A percentile compares a stretch with the other conserved stretches of the same genome.
phyloP scores from a whole-genome alignment of 2,329 filamentous ascomycete genomes.

The Fonsecaea monophora region DNA sequence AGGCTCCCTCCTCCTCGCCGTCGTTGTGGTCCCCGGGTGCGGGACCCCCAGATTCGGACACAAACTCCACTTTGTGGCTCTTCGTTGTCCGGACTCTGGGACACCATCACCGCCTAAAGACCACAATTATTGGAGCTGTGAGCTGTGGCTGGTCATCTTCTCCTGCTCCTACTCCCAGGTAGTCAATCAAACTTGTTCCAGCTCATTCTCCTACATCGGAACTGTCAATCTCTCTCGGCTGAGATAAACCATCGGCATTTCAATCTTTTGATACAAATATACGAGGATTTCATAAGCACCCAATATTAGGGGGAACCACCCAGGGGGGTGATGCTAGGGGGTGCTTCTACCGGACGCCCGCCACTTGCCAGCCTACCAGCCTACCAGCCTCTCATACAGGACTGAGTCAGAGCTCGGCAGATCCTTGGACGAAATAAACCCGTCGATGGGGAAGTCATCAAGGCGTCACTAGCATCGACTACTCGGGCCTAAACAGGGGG shows the following conservation, averaged over 20 bases:
- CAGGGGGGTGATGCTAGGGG: no score
- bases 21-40: no score
- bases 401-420: constrained; percentile 1
- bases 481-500: no score
- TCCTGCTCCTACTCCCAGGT: background rate
- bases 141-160: background rate
- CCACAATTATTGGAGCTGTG: background rate
- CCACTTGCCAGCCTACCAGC: no score
- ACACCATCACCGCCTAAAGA: no score
- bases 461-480: no score
- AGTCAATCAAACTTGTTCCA: background rate
- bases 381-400: no score
- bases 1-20: no score
- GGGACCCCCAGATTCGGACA: no score
- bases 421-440: constrained; percentile 1
- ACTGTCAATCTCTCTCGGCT: background rate
- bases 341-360: background rate
- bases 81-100: no score
- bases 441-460: background rate
- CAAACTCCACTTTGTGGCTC: no score
- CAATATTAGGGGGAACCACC: background rate
- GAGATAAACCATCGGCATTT: background rate
- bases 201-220: background rate
- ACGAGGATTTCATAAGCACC: background rate
- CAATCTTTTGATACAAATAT: background rate